Evolutionary conservation across 2,329 filamentous ascomycete species (phyloP), one percentile per base, ranked within the genome.

Genomic region (Lecanicillium sp.): DNA sequence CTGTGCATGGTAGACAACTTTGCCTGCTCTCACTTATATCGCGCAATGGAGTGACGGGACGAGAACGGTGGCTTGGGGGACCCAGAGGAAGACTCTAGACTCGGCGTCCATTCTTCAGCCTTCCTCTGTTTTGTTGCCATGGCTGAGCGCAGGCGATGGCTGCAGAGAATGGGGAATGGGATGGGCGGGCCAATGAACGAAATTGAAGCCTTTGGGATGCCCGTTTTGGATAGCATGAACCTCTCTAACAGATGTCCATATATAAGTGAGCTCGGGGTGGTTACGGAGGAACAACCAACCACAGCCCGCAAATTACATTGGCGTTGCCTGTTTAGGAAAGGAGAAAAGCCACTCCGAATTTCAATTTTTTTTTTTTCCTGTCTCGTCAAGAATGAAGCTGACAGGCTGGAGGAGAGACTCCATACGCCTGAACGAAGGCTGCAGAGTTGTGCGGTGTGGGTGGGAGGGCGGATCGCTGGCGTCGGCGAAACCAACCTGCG

Each of bases 211-310:
- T 30, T 40, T 33, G 30, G 19, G 21, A 48, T 48, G 23, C 43
- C 43, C 43, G 24, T 38, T 29, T 23, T 30, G 35, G 43, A 14
- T 19, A 21, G 24, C 17, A 49, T 44, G 46, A 49, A 49, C 46
- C 46, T 49, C 46, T 20, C 24, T 49, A 49, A 49, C 46, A 49
- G 46, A 49, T 35, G 32, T 24, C 40, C 46, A 49, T 49, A 49
- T 49, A 15, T 43, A n/a, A n/a, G n/a, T 12, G 40, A 44, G 46
- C 39, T 49, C 26, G 46, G 46, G 4, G 39, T 21, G 46, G 46
- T 49, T 49, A 49, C 44, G 24, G 46, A 49, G 46, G 35, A 26
- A 49, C 46, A 43, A 49, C 46, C 46, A 49, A 38, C 40, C 46
- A 49, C 46, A 49, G 46, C 24, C 33, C 46, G 32, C 26, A 38